Evolutionary conservation across 2,329 filamentous ascomycete species (phyloP).

Genomic region (Didymella sp.): DNA sequence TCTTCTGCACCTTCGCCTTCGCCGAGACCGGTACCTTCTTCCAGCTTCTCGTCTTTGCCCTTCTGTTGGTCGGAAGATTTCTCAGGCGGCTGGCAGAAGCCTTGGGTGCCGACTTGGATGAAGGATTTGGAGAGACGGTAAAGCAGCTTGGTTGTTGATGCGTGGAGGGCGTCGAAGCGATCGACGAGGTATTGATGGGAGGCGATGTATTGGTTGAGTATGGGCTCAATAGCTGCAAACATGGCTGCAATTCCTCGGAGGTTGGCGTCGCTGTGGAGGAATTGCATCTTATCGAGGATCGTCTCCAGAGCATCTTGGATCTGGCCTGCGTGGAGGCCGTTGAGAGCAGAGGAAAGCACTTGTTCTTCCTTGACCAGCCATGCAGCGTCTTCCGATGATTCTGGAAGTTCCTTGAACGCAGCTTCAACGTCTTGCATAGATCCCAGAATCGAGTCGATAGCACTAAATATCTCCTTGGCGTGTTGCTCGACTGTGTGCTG

Average conservation of each 20-base stretch:
- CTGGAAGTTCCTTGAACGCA: slow-evolving; percentile 61
- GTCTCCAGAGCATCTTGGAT: slow-evolving; percentile 58
- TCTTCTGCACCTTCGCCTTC: slow-evolving; percentile 96
- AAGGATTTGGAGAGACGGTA: slow-evolving; percentile 80
- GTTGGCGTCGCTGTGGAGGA: slow-evolving; percentile 49
- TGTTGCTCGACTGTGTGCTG: slow-evolving; percentile 53
- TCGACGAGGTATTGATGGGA: slow-evolving; percentile 66
- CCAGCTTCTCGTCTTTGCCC: slow-evolving; percentile 77
- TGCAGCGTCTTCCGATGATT: slow-evolving; percentile 65
- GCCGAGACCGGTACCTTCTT: slow-evolving; percentile 90
- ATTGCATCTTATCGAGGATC: slow-evolving; percentile 56
- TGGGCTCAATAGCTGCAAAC: slow-evolving; percentile 69
- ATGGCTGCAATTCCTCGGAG: slow-evolving; percentile 62
- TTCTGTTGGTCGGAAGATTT: slow-evolving; percentile 70
- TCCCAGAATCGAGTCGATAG: slow-evolving; percentile 79
- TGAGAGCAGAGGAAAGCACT: slow-evolving; percentile 54
- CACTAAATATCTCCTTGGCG: slow-evolving; percentile 64
- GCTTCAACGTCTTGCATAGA: slow-evolving; percentile 76
- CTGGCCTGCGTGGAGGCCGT: slow-evolving; percentile 65
- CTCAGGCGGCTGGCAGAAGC: slow-evolving; percentile 90
- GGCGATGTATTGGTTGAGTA: slow-evolving; percentile 74
- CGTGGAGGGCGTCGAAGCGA: slow-evolving; percentile 70
- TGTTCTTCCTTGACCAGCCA: slow-evolving; percentile 66
- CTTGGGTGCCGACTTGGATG: slow-evolving; percentile 77
- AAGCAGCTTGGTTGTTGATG: slow-evolving; percentile 74